Evolutionary conservation across 148 eudicot species (phyloP).

Genomic region (Fallopia convolvulus): DNA sequence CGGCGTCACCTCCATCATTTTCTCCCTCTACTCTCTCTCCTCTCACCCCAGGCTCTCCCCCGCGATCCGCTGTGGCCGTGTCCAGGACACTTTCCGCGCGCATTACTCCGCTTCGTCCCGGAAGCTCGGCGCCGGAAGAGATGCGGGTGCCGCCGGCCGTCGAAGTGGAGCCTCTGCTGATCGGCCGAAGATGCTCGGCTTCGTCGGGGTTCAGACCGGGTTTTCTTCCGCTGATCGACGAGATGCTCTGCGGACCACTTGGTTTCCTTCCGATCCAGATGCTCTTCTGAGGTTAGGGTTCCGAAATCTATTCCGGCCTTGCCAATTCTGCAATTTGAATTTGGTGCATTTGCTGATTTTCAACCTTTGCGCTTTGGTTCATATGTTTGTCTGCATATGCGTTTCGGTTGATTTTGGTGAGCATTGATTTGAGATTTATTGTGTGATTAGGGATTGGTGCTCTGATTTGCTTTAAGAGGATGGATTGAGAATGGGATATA

Average conservation of each 20-base stretch:
- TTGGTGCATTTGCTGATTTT: not conserved
- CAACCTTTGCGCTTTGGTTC: not conserved
- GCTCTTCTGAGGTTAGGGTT: slow-evolving; percentile 39
- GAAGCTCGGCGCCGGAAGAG: slow-evolving; percentile 20
- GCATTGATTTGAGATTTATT: not conserved
- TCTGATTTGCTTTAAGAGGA: not conserved
- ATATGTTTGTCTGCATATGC: not conserved
- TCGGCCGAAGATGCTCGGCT: slow-evolving; percentile 48
- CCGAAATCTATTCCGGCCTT: not conserved
- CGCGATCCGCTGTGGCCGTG: slow-evolving; percentile 37
- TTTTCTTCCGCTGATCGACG: slow-evolving; percentile 39
- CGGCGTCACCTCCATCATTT: slow-evolving; percentile 42
- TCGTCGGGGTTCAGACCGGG: slow-evolving; percentile 58
- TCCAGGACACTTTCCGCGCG: slow-evolving; percentile 42
- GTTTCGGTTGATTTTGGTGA: not conserved
- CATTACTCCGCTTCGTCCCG: slow-evolving; percentile 22
- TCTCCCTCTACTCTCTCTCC: slow-evolving; percentile 44
- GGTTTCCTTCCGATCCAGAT: slow-evolving; percentile 64
- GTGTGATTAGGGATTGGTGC: not conserved
- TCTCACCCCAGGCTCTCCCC: slow-evolving; percentile 31
- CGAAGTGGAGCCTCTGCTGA: slow-evolving; percentile 15
- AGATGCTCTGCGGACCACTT: slow-evolving; percentile 37
- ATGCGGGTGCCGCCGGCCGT: not conserved
- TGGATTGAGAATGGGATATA: not conserved
- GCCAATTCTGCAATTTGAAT: not conserved